Evolutionary conservation across 2,329 filamentous ascomycete genomes (phyloP), one percentile per base, ranked within the genome.

Genomic region (Fusarium incarnatum): DNA sequence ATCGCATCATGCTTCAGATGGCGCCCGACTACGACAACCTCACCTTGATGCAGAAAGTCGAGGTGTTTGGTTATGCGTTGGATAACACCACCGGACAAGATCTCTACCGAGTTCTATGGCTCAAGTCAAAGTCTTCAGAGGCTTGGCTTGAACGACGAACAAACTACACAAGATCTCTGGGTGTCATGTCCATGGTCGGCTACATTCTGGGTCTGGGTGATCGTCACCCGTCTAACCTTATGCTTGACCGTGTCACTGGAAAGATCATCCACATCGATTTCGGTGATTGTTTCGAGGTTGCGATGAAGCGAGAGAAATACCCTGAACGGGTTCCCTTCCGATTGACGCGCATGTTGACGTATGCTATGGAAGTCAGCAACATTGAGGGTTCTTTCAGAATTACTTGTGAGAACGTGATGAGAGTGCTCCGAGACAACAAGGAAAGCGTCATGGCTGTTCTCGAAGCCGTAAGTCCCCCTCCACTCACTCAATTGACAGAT

Each of bases 171-270:
- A 92, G 96, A 61, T 98, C 95, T 2, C 86, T 99, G 3, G 96
- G 94, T 74, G 96, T 99, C 76, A 99, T 99, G 96, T 98, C 94
- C n/a, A 99, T 99, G 94, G 96, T 98, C n/a, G 96, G 96, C 69
- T 99, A 99, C 80, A 98, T 99, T 71, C 89, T 99, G 23, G 97
- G 96, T 64, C 86, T 99, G 16, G 96, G 96, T 57, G 96, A 99
- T 82, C 91, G 97, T 49, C 96, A 99, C 82, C 97, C 97, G 40
- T 98, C 94, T 65, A 99, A 99, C 80, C 83, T 99, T 76, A 97
- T 99, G 92, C 91, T 99, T 42, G 96, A 99, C 80, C 92, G 94
- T 41, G 90, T 97, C 66, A 98, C 95, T 2, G 96, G 96, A 78
- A 97, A 97, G 84, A 96, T 99, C 68, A 91, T 99, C 71, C 96